Conservation (phyloP, 495 filamentous ascomycete species). For the Penicillium roqueforti region DNA sequence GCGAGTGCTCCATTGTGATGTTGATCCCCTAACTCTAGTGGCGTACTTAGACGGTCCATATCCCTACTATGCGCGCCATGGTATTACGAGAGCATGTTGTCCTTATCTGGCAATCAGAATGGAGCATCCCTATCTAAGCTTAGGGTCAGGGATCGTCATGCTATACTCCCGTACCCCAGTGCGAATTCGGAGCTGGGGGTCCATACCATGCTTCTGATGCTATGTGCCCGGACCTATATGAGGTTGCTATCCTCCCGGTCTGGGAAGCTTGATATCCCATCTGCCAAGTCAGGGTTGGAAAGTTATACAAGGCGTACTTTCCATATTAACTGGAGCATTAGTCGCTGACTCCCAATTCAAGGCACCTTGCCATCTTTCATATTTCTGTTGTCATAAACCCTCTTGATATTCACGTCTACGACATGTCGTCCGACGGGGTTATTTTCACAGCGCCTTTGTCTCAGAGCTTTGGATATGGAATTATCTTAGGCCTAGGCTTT, state of each 20-base stretch:
- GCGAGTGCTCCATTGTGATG: no score
- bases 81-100: constrained; percentile 6
- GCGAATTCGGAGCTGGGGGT: constrained; percentile 30
- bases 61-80: background rate
- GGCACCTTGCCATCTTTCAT: background rate
- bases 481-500: constrained; percentile 72
- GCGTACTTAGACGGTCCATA: background rate
- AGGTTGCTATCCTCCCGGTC: background rate
- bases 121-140: constrained; percentile 9
- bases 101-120: constrained; percentile 3
- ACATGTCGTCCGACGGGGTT: constrained; percentile 3
- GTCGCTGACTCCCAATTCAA: background rate
- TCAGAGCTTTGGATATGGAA: constrained; percentile 76
- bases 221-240: background rate
- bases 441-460: constrained; percentile 54
- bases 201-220: background rate
- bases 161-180: background rate
- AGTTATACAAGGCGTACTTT: background rate
- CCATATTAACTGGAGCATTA: background rate
- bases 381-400: background rate
- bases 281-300: background rate
- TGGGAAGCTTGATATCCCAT: background rate
- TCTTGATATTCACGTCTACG: background rate
- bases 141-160: background rate
- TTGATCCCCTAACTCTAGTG: background rate